Evolutionary conservation across 257 asterid species (phyloP), one percentile per base, ranked within the genome.

Genomic region (Solanum chilense): DNA sequence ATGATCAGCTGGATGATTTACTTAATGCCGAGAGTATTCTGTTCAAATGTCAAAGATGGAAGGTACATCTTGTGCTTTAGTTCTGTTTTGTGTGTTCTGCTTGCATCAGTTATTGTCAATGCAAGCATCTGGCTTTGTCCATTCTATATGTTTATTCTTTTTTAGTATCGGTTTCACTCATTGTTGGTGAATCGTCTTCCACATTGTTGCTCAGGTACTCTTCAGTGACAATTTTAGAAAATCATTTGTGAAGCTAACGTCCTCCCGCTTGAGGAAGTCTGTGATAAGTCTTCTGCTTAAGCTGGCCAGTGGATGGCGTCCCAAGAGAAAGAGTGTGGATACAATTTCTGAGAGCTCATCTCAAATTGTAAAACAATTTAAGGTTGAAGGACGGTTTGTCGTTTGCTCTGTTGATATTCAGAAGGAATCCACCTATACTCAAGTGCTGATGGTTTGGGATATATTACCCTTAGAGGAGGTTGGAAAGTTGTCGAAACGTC

Each of bases 241-340:
- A 88, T 92, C 98, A 18, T 94, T 93, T 90, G 88, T 44, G 70
- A 87, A 85, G 41, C 52, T 94, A 89, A 78, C 23, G 81, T 82
- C 92, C 12, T 86, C 91, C 29, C 75, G 74, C 37, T 44, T 85
- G 35, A 93, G 86, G 90, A 93, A 90, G 77, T 84, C 89, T 76
- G 93, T 87, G 60, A 47, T 93, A 15, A 88, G 77, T 44, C 75
- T 90, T 33, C 81, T 94, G 83, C 87, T 91, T 83, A 93, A 90
- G 89, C 91, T 93, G 84, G 93, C 97, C 64, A 86, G 92, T 41
- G 98, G 98, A 47, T 93, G 98, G 98, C 93, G 95, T 86, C 98
- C 97, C 8, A 92, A 89, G 91, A 94, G 88, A 76, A 87, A 80
- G 85, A 87, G 84, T 31, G 91, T 93, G 87, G 94, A 94, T 86